Evolutionary conservation across 2,329 filamentous ascomycete genomes (phyloP).

Genomic region (Cercospora nicotianae): DNA sequence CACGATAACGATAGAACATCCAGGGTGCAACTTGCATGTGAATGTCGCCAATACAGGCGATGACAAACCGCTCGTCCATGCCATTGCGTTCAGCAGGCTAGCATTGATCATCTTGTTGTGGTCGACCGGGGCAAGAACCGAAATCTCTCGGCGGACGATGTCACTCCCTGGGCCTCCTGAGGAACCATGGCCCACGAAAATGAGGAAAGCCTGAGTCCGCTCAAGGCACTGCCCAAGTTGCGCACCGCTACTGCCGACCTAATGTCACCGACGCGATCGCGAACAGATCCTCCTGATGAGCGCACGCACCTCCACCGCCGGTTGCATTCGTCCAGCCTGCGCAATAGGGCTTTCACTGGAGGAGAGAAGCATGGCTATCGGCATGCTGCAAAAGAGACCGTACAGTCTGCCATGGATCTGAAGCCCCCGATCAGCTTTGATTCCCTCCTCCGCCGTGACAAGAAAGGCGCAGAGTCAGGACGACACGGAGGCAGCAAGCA

Average conservation of each 20-base stretch:
- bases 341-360: conserved; percentile 26
- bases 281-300: conserved; percentile 25
- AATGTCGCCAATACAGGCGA: neutral
- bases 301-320: conserved; percentile 25
- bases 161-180: neutral
- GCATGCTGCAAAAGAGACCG: conserved; percentile 43
- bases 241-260: conserved; percentile 19
- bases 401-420: conserved; percentile 48
- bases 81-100: neutral
- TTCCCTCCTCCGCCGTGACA: conserved; percentile 41
- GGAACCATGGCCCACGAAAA: conserved; percentile 7
- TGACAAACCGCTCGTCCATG: neutral
- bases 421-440: conserved; percentile 49
- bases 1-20: neutral
- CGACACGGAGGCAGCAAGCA: conserved; percentile 26
- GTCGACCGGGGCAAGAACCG: neutral
- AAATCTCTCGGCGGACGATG: neutral
- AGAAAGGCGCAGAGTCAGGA: conserved; percentile 32
- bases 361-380: conserved; percentile 27
- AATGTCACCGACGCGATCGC: conserved; percentile 24
- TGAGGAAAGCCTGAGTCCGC: conserved; percentile 10
- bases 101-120: neutral
- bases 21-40: neutral
- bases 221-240: conserved; percentile 24
- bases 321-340: conserved; percentile 26